Evolutionary conservation across 192 early-diverging fungal genomes (phyloP).

Genomic region (Coemansia sp.): DNA sequence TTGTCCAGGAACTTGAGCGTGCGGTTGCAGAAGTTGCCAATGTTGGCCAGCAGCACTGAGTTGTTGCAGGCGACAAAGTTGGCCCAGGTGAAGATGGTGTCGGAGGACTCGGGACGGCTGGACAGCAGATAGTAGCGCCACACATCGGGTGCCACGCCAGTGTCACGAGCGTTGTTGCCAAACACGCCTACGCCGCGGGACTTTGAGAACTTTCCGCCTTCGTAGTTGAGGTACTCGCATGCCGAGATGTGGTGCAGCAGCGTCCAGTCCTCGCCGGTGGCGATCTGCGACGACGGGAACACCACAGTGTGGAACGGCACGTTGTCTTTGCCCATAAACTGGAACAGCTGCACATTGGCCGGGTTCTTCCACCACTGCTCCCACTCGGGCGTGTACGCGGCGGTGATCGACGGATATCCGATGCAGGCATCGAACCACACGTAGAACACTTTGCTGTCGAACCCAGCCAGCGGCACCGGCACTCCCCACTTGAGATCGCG

Average conservation of each 20-base stretch:
- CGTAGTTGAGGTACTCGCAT: constrained; percentile 97
- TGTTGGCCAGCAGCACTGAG: constrained; percentile 88
- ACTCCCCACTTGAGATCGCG: constrained; percentile 99
- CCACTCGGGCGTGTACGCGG: constrained; percentile 92
- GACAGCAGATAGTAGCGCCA: constrained; percentile 97
- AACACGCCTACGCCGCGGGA: constrained; percentile 95
- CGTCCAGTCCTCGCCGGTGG: constrained; percentile 88
- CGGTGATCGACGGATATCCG: constrained; percentile 97
- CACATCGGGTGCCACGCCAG: constrained; percentile 85
- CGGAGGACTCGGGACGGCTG: constrained; percentile 88
- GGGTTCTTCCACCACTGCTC: constrained; percentile 99
- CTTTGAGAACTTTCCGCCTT: constrained; percentile 96
- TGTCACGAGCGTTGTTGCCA: constrained; percentile 91
- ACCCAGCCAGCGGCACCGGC: constrained; percentile 82
- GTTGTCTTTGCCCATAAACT: constrained; percentile 99
- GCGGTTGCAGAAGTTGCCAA: constrained; percentile 98
- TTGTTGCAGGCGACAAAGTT: constrained; percentile 95
- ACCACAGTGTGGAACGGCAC: constrained; percentile 98
- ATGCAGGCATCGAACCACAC: constrained; percentile 99
- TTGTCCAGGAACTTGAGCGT: constrained; percentile 84
- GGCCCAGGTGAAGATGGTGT: constrained; percentile 91
- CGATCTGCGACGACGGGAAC: constrained; percentile 88
- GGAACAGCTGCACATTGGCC: constrained; percentile 90
- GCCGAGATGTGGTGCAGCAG: constrained; percentile 88
- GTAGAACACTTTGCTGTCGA: constrained; percentile 94